These are phyloP conservation scores for Chlorella sp. DNA, from an alignment of 139 green algal species.

Conservation along the genomic window DNA sequence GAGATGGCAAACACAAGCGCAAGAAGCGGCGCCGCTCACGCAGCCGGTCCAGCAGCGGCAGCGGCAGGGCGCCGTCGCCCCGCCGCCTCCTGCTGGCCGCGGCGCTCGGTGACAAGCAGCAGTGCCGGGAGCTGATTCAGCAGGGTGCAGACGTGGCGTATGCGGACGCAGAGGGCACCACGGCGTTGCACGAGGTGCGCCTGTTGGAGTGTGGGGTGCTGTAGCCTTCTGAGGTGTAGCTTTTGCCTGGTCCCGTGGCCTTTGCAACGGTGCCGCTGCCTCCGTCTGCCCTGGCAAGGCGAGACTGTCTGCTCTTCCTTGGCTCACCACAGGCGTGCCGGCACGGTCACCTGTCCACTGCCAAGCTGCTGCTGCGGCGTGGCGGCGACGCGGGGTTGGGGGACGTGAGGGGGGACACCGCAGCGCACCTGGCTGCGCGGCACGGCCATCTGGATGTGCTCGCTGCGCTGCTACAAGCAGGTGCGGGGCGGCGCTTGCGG, in stretches of 20 bases:
- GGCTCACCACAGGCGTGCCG: conserved; percentile 18
- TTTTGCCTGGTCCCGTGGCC: too few species aligned
- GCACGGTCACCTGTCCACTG: conserved; percentile 32
- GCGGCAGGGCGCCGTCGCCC: neutral
- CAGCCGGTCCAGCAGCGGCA: neutral
- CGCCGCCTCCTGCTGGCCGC: conserved; percentile 37
- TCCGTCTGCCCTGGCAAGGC: too few species aligned
- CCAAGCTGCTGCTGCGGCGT: conserved; percentile 27
- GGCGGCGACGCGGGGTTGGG: conserved; percentile 35
- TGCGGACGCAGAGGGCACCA: conserved; percentile 35
- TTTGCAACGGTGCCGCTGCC: neutral
- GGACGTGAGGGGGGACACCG: conserved; percentile 59
- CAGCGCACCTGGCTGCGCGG: conserved; percentile 59
- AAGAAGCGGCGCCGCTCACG: neutral
- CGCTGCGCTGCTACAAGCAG: conserved; percentile 42
- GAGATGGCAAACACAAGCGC: neutral
- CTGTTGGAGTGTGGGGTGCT: too few species aligned
- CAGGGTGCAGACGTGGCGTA: conserved; percentile 30
- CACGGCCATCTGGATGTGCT: conserved; percentile 52
- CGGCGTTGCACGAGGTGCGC: conserved; percentile 33
- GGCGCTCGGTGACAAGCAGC: conserved; percentile 16
- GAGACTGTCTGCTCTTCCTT: neutral
- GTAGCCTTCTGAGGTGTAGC: too few species aligned
- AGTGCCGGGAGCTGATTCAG: conserved; percentile 23
- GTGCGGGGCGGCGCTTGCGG: neutral